These are phyloP conservation scores for Buddleja alternifolia DNA, from an alignment of 257 asterid genomes.

Conservation along the genomic window DNA sequence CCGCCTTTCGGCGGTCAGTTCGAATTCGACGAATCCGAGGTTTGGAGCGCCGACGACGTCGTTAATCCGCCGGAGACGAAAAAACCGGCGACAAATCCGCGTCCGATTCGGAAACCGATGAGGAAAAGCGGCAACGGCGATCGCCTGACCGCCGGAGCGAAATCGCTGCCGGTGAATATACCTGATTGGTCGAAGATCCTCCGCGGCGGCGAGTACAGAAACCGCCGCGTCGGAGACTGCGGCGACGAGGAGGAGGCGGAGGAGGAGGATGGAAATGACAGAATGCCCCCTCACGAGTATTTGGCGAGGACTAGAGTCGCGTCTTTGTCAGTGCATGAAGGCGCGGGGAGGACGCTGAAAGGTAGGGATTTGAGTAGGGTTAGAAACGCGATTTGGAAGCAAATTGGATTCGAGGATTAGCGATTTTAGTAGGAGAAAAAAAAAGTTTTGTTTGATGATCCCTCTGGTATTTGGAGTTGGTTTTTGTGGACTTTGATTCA, in stretches of 20 bases:
- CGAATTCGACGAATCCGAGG: slow-evolving; percentile 71
- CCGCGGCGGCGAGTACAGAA: slow-evolving; percentile 53
- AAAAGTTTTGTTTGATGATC: slow-evolving; percentile 1
- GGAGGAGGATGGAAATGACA: slow-evolving; percentile 37
- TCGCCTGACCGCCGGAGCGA: slow-evolving; percentile 26
- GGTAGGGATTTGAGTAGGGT: slow-evolving; percentile 94
- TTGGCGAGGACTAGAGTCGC: slow-evolving; percentile 74
- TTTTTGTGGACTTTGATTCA: slow-evolving; percentile 34
- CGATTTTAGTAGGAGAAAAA: too few relatives aligned
- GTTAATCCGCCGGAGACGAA: slow-evolving; percentile 28
- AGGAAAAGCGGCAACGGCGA: slow-evolving; percentile 34
- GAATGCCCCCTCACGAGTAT: slow-evolving; percentile 87
- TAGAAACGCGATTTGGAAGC: slow-evolving; percentile 89
- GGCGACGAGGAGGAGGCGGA: slow-evolving; percentile 33
- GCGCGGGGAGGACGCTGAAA: slow-evolving; percentile 78
- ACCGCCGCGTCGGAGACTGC: slow-evolving; percentile 32
- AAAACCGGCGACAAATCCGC: slow-evolving; percentile 29
- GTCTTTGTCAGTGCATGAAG: slow-evolving; percentile 86
- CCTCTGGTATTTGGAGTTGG: slow-evolving; percentile 37
- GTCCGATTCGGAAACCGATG: slow-evolving; percentile 39
- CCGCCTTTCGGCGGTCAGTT: slow-evolving; percentile 34
- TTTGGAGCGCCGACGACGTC: slow-evolving; percentile 47
- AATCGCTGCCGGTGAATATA: slow-evolving; percentile 69
- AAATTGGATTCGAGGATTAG: slow-evolving; percentile 78
- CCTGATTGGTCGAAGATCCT: slow-evolving; percentile 88